A percentile compares a stretch with the other conserved stretches of the same genome.
phyloP scores from a whole-genome alignment of 768 basidiomycete species.

The Serpula lacrymans region DNA sequence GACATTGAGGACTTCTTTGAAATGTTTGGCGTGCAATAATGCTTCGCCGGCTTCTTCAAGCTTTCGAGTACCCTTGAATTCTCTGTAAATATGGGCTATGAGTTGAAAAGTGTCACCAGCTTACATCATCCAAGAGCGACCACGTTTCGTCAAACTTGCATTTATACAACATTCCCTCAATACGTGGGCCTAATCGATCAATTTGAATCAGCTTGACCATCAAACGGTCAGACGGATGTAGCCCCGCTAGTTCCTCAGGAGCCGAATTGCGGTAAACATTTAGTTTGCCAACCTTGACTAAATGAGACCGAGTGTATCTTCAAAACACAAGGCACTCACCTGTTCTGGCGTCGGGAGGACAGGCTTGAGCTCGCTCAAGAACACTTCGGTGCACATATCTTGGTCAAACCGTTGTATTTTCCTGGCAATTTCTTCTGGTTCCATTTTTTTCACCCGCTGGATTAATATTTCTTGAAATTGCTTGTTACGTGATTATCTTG shows the following conservation, averaged over 20 bases:
- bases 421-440: slow-evolving; percentile 83
- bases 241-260: slow-evolving; percentile 75
- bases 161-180: slow-evolving; percentile 95
- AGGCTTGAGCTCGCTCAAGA: slow-evolving; percentile 84
- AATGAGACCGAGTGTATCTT: slow-evolving; percentile 1
- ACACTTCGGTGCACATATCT: slow-evolving; percentile 82
- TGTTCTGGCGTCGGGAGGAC: slow-evolving; percentile 91
- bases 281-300: slow-evolving; percentile 83
- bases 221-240: slow-evolving; percentile 94
- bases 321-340: slow-evolving; percentile 35
- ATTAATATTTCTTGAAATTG: slow-evolving; percentile 77
- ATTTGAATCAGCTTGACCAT: slow-evolving; percentile 98
- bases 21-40: slow-evolving; percentile 76
- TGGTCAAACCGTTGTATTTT: slow-evolving; percentile 86
- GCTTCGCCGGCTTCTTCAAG: slow-evolving; percentile 78
- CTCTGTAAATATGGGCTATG: slow-evolving; percentile 6
- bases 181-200: slow-evolving; percentile 78
- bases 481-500: neutral
- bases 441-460: slow-evolving; percentile 75
- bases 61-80: slow-evolving; percentile 68
- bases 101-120: slow-evolving; percentile 14
- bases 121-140: slow-evolving; percentile 76
- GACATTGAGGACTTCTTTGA: slow-evolving; percentile 89
- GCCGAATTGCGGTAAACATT: slow-evolving; percentile 88
- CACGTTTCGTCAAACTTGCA: slow-evolving; percentile 85